Evolutionary conservation across 176 grass and related monocot genomes (phyloP).

Genomic region (Avena atlantica): DNA sequence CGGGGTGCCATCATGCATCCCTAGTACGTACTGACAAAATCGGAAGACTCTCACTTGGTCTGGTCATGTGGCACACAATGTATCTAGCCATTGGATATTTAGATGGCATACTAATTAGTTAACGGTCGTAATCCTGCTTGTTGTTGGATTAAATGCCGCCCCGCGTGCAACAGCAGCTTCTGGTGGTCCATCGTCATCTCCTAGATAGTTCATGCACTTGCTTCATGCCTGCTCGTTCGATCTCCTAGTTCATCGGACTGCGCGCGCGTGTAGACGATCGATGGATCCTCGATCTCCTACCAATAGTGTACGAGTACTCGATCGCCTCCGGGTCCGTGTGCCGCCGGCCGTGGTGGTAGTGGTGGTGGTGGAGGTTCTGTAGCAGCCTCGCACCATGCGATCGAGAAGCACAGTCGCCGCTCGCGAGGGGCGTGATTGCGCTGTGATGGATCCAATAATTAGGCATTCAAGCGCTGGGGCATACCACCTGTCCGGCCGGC

Average conservation of each 20-base stretch:
- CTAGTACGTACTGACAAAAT: not conserved
- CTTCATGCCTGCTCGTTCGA: not conserved
- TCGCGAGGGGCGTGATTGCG: constrained; percentile 33
- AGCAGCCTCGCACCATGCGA: not conserved
- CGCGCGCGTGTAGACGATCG: not conserved
- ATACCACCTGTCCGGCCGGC: constrained; percentile 32
- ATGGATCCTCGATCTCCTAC: no score
- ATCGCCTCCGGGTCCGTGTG: no score
- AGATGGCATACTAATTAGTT: not conserved
- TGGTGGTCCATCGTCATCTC: not conserved
- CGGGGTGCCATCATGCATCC: no score
- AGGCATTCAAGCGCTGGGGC: constrained; percentile 54
- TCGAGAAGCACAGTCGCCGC: not conserved
- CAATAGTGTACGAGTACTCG: no score
- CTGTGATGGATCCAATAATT: constrained; percentile 61
- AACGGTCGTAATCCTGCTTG: not conserved
- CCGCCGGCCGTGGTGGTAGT: no score
- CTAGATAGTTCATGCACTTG: constrained; percentile 15
- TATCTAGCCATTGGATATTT: not conserved
- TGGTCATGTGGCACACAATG: not conserved
- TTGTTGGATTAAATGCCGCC: constrained; percentile 4
- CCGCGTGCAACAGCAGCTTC: not conserved
- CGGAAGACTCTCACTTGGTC: not conserved
- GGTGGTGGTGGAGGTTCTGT: constrained; percentile 26
- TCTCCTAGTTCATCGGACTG: not conserved